Percentiles rank a stretch among this genome's conserved stretches.
phyloP scores from a whole-genome alignment of 2,329 filamentous ascomycete species.

The Aspergillus costaricaensis region DNA sequence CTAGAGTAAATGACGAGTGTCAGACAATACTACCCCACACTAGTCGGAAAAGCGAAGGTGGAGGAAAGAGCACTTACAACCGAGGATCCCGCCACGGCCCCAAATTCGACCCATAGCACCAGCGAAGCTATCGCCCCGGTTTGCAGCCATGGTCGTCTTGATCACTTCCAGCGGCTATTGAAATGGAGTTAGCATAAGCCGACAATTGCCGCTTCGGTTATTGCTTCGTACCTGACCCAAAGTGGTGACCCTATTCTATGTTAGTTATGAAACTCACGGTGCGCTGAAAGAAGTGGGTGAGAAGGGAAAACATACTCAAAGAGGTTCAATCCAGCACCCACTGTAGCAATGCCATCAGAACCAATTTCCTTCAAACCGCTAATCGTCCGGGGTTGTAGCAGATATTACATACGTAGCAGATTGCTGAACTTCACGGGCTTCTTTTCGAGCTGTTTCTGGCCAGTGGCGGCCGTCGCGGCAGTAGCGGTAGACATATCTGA shows the following conservation, averaged over 20 bases:
- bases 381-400: neutral
- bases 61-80: slow-evolving; percentile 68
- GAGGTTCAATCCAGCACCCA: slow-evolving; percentile 91
- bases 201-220: neutral
- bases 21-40: slow-evolving; percentile 19
- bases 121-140: slow-evolving; percentile 84
- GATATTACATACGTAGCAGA: slow-evolving; percentile 66
- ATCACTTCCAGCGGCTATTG: slow-evolving; percentile 88
- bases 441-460: slow-evolving; percentile 75
- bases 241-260: slow-evolving; percentile 59
- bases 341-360: slow-evolving; percentile 38
- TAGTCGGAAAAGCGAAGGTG: slow-evolving; percentile 12
- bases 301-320: slow-evolving; percentile 68
- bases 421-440: slow-evolving; percentile 99
- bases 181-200: slow-evolving; percentile 55
- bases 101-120: slow-evolving; percentile 84
- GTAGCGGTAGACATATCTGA: slow-evolving; percentile 54
- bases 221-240: slow-evolving; percentile 60
- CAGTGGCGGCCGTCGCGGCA: slow-evolving; percentile 52
- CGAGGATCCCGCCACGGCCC: slow-evolving; percentile 87
- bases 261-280: slow-evolving; percentile 13
- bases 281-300: neutral
- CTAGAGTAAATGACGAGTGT: slow-evolving; percentile 49
- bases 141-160: slow-evolving; percentile 99
- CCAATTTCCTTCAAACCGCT: slow-evolving; percentile 16